phyloP scores from a whole-genome alignment of 352 stramenopile genomes.

The Saprolegnia diclina region DNA sequence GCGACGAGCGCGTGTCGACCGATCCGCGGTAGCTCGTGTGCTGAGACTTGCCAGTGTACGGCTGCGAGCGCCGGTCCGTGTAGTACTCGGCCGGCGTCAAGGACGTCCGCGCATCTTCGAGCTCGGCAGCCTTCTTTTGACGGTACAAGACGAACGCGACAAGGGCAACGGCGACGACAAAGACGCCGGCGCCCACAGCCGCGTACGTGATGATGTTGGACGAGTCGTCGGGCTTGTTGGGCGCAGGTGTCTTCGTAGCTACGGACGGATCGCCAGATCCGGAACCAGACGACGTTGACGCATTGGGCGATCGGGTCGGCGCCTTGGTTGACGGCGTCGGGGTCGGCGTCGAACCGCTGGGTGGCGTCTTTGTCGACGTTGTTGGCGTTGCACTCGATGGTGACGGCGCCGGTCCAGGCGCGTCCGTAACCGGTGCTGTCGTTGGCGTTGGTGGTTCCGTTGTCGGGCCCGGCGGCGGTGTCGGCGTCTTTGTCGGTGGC shows the following conservation, averaged over 20 bases:
- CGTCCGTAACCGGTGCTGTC: background rate
- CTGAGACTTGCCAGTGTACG: background rate
- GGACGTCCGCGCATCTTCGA: background rate
- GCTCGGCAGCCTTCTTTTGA: constrained; percentile 6
- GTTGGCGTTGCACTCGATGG: background rate
- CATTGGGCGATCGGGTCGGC: background rate
- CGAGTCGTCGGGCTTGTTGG: background rate
- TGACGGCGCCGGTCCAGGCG: background rate
- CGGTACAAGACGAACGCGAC: constrained; percentile 20
- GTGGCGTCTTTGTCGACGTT: background rate
- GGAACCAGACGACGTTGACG: background rate
- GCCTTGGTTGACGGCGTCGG: constrained; percentile 5
- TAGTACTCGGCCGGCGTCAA: constrained; percentile 15
- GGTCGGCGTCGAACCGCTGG: background rate
- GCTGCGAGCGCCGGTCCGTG: constrained; percentile 5
- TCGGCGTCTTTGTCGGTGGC: background rate
- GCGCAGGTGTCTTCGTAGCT: background rate
- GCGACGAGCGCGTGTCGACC: constrained; percentile 2
- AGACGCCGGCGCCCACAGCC: background rate
- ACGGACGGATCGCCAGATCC: background rate
- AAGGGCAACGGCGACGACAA: constrained; percentile 7
- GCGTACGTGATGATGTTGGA: constrained; percentile 19
- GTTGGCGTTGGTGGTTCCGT: background rate
- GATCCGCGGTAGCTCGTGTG: background rate
- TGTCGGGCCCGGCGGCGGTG: background rate